Evolutionary conservation across 2,329 filamentous ascomycete genomes (phyloP), one percentile per base, ranked within the genome.

Genomic region (Gaeumannomyces tritici): DNA sequence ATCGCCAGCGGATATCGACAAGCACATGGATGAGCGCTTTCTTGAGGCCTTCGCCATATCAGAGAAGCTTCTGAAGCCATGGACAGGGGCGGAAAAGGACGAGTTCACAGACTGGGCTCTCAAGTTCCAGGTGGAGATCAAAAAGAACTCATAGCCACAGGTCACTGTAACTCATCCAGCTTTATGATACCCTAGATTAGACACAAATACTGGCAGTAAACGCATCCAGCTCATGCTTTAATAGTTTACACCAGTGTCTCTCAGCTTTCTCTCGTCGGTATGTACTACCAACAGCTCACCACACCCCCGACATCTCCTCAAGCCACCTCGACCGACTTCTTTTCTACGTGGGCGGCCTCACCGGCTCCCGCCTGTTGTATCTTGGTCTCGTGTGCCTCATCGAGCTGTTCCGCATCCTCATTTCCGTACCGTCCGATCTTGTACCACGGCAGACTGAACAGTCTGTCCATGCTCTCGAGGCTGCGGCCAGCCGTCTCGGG

Each of bases 41-140:
- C 75, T 77, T 1, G 81, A 85, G 60, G 86, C 88, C 0, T 82
- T 83, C 66, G 76, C 74, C 0, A 82, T 80, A 0, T 79, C 82
- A 0, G 80, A 83, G 62, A 70, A 87, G 59, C 73, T 90, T 15
- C 76, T 77, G 60, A 75, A 79, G 63, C 79, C 80, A 26, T 93
- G 89, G 89, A 57, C 29, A 12, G 74, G 82, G 3, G 87, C 82
- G 0, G 74, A 81, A 58, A 79, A 83, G 24, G 92, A 96, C 69
- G 90, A 89, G 69, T 96, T 96, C 70, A 89, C 87, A 0, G 78
- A 83, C 21, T 96, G 92, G 92, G 85, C 82, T n/a, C 78, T 76
- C 13, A 83, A 80, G 65, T 86, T 85, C 66, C 60, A 61, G n/a
- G 51, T 28, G n/a, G 47, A 61, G 54, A 61, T 61, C 28, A 61